Evolutionary conservation across 495 filamentous ascomycete species (phyloP), one percentile per base, ranked within the genome.

Genomic region (Schizothecium vesticola): DNA sequence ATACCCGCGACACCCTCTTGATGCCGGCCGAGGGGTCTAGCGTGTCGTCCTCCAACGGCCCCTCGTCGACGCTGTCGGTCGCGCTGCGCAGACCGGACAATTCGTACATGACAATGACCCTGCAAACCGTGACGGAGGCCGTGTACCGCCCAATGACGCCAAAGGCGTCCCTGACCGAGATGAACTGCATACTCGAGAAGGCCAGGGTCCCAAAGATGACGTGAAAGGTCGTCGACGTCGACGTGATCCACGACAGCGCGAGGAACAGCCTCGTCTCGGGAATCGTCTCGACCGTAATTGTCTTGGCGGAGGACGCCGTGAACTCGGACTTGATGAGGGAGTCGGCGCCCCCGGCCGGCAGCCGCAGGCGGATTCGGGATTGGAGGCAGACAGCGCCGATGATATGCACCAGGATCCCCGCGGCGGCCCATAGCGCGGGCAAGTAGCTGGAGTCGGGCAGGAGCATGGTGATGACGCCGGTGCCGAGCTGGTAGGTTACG

Each of bases 131-230:
- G 23, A 76, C 74, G 10, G 74, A 74, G 11, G 59, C 64, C 24
- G 70, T 62, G 55, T 74, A 77, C 58, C 74, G 66, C 11, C 64
- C 69, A 33, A 77, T 65, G 11, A 77, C 72, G 3, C 59, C 28
- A 19, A 76, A 67, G 4, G 71, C 70, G 36, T 77, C 74, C 10
- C 21, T 2, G 2, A 65, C 67, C 0, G 63, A 64, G 26, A 77
- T 76, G 43, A 77, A 77, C 26, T 67, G 61, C 55, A 74, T 71
- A 61, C 74, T 73, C 16, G 75, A 77, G 26, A 76, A 71, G 28
- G 67, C 59, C n/a, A 75, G 65, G 16, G 74, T 76, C 26, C 74
- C 75, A 33, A 76, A 77, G 19, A 77, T 58, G 56, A 76, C 60
- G 59, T 76, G 72, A 22, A 61, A 43, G 3, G 67, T 70, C 7